Conservation (phyloP, 2,329 filamentous ascomycete genomes). For the Magnaporthiopsis incrustans region DNA sequence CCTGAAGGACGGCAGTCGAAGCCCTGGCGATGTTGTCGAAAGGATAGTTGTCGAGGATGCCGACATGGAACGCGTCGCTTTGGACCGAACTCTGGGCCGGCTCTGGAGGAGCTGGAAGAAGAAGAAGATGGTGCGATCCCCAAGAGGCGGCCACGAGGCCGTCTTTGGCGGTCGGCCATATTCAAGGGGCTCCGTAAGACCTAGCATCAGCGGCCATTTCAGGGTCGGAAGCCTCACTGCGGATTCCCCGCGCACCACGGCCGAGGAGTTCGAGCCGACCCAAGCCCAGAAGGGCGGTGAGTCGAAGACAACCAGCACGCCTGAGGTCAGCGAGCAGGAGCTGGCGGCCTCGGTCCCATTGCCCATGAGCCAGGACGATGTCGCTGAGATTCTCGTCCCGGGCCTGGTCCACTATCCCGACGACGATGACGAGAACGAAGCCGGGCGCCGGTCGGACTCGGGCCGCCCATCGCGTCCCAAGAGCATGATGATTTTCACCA, state of each 20-base stretch:
- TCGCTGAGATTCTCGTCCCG: constrained; percentile 74
- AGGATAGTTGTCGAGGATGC: constrained; percentile 77
- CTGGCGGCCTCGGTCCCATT: constrained; percentile 57
- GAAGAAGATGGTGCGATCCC: constrained; percentile 66
- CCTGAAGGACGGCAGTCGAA: constrained; percentile 41
- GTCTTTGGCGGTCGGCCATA: constrained; percentile 29
- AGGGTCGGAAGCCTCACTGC: constrained; percentile 29
- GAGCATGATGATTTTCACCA: constrained; percentile 33
- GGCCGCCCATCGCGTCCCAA: constrained; percentile 32
- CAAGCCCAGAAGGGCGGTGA: constrained; percentile 6
- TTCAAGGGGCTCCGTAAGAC: constrained; percentile 37
- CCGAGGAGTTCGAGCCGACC: constrained; percentile 8
- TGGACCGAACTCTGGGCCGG: constrained; percentile 80
- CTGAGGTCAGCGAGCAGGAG: constrained; percentile 26
- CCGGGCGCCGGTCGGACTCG: constrained; percentile 20
- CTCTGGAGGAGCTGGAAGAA: constrained; percentile 97
- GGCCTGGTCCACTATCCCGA: constrained; percentile 58
- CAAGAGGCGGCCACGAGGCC: constrained; percentile 32
- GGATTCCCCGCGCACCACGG: constrained; percentile 7
- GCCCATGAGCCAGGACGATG: constrained; percentile 57
- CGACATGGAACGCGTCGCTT: constrained; percentile 87
- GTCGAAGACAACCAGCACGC: constrained; percentile 6
- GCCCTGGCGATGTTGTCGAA: constrained; percentile 44
- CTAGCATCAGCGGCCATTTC: constrained; percentile 22
- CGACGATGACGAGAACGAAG: constrained; percentile 36